Conservation (phyloP, 192 early-diverging fungal species). For the Paraglomus brasilianum region DNA sequence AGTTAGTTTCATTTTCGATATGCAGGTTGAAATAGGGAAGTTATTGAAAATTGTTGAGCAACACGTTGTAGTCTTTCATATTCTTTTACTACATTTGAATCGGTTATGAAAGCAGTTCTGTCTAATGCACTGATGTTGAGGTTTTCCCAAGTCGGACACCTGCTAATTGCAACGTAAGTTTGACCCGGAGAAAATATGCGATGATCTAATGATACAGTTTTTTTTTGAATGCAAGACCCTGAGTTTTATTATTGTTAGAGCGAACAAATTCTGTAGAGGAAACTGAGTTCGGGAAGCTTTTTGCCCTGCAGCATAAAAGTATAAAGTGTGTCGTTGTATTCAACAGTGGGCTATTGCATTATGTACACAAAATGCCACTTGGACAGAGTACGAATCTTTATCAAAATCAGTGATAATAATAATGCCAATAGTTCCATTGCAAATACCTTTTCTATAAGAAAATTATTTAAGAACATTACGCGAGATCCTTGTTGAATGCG, state of each 20-base stretch:
- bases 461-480: background rate
- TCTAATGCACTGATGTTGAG: background rate
- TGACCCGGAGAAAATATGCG: conserved; percentile 1
- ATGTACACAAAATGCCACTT: background rate
- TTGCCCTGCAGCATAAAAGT: background rate
- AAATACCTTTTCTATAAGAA: background rate
- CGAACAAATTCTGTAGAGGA: conserved; percentile 1
- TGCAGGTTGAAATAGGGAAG: too few relatives aligned
- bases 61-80: too few relatives aligned
- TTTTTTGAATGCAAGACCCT: background rate
- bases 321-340: background rate
- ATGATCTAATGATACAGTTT: background rate
- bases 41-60: too few relatives aligned
- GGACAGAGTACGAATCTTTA: background rate
- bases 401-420: background rate
- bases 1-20: too few relatives aligned
- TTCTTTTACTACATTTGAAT: too few relatives aligned
- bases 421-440: conserved; percentile 11
- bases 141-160: background rate
- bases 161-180: conserved; percentile 5
- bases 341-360: background rate
- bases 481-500: background rate
- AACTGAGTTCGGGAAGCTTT: conserved; percentile 1
- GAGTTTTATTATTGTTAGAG: conserved; percentile 5
- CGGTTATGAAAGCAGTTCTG: too few relatives aligned